Percentiles rank a stretch among this genome's conserved stretches.
These are phyloP conservation scores for Stachybotrys chartarum DNA, from an alignment of 2,329 filamentous ascomycete genomes.

Conservation along the genomic window DNA sequence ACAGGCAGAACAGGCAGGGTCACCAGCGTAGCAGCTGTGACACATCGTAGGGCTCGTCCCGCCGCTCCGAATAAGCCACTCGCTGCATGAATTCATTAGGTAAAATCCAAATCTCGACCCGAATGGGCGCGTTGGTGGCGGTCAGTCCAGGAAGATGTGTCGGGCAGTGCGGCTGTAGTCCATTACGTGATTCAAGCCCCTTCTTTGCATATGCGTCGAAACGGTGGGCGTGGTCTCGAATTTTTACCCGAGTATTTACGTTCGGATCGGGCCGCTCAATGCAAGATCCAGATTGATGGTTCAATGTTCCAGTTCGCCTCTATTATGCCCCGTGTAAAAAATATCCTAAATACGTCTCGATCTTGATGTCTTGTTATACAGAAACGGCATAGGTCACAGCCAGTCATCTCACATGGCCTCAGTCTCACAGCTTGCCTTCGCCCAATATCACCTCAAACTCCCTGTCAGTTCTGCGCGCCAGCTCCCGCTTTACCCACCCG, in stretches of 20 bases:
- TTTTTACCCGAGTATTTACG: background rate
- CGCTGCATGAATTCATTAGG: too few relatives aligned
- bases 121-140: background rate
- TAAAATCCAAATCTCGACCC: too few relatives aligned
- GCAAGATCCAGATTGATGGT: background rate
- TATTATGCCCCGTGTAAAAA: background rate
- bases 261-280: background rate
- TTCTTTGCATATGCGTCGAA: background rate
- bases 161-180: background rate
- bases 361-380: background rate
- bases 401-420: background rate
- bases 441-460: constrained; percentile 20
- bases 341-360: background rate
- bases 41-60: too few relatives aligned
- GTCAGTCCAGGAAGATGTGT: background rate
- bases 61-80: background rate
- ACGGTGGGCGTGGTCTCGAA: too few relatives aligned
- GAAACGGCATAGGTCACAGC: background rate
- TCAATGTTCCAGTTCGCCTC: background rate
- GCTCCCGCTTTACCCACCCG: constrained; percentile 28
- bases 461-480: constrained; percentile 16
- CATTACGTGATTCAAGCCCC: background rate
- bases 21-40: too few relatives aligned
- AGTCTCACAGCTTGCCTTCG: constrained; percentile 6
- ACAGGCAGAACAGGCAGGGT: too few relatives aligned